phyloP scores from a whole-genome alignment of 805 yeast genomes.

The Candida boidinii region DNA sequence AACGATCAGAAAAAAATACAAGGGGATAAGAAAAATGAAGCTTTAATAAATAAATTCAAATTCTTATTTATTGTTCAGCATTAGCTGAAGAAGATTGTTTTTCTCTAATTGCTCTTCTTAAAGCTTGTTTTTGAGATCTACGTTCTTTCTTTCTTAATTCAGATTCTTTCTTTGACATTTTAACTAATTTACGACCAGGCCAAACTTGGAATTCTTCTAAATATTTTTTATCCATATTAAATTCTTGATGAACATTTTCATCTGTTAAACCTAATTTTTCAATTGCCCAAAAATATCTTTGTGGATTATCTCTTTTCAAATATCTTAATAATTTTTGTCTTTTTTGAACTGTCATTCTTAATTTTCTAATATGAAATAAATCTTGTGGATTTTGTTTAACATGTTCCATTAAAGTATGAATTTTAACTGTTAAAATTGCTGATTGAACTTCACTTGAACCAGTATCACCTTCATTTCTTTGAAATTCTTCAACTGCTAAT shows the following conservation, averaged over 20 bases:
- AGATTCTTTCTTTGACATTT: slow-evolving; percentile 39
- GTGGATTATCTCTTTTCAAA: slow-evolving; percentile 71
- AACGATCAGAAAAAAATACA: background rate
- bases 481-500: slow-evolving; percentile 73
- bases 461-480: slow-evolving; percentile 80
- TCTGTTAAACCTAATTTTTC: slow-evolving; percentile 85
- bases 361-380: slow-evolving; percentile 53
- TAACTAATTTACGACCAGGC: slow-evolving; percentile 65
- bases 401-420: slow-evolving; percentile 71
- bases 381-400: slow-evolving; percentile 67
- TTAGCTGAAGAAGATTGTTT: slow-evolving; percentile 1
- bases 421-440: slow-evolving; percentile 75
- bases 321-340: slow-evolving; percentile 80
- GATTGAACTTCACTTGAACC: slow-evolving; percentile 97
- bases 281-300: slow-evolving; percentile 77
- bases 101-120: slow-evolving; percentile 18
- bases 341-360: slow-evolving; percentile 80
- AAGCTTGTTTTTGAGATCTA: slow-evolving; percentile 36
- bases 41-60: too few relatives aligned
- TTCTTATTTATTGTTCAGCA: background rate
- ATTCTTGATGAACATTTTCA: slow-evolving; percentile 67
- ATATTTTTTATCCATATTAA: slow-evolving; percentile 69
- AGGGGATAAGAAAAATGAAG: too few relatives aligned
- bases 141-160: slow-evolving; percentile 38
- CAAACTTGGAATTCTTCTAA: slow-evolving; percentile 71